phyloP scores from a whole-genome alignment of 2,329 filamentous ascomycete genomes.

The Talaromyces atroroseus region DNA sequence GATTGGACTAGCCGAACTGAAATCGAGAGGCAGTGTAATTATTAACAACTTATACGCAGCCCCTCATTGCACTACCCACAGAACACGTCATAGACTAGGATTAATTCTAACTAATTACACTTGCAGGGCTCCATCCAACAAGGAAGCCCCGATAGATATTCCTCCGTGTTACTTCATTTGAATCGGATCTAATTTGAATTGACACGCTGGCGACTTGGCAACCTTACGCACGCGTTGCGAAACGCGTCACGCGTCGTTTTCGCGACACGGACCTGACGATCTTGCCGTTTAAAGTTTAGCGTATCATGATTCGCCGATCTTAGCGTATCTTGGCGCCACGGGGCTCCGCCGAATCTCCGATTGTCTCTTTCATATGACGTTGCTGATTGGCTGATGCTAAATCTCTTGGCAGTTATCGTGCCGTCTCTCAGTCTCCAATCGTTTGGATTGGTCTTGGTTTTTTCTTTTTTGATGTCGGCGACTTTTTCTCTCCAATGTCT shows the following conservation, averaged over 20 bases:
- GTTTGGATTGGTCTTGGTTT: background rate
- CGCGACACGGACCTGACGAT: background rate
- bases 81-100: constrained; percentile 2
- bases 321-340: constrained; percentile 7
- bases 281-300: constrained; percentile 1
- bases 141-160: background rate
- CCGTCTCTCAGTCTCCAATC: background rate
- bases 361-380: background rate
- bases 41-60: background rate
- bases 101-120: background rate
- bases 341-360: background rate
- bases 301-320: background rate
- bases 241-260: constrained; percentile 10
- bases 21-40: background rate
- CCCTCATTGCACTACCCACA: constrained; percentile 6
- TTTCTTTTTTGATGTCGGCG: background rate
- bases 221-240: background rate
- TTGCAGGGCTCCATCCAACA: too few relatives aligned
- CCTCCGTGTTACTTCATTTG: background rate
- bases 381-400: background rate
- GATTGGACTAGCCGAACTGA: background rate
- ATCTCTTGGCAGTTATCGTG: background rate
- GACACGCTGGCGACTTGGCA: background rate
- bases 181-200: background rate
- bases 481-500: too few relatives aligned